Evolutionary conservation across 2,329 filamentous ascomycete species (phyloP), one percentile per base, ranked within the genome.

Genomic region (Colletotrichum chlorophyti): DNA sequence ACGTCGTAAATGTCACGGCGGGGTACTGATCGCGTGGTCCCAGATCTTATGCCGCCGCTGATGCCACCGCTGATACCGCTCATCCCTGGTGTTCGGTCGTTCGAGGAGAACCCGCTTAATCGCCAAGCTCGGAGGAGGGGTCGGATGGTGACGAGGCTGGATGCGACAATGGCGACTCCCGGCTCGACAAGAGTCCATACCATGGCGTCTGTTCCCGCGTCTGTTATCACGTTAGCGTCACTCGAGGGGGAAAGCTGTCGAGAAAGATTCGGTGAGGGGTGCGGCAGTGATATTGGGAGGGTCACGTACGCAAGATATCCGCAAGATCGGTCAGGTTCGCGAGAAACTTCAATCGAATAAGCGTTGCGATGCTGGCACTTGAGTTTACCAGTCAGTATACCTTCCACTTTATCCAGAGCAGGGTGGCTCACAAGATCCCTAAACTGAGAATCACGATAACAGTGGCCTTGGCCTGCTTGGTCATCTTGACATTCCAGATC

Each of bases 131-230:
- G 79, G 31, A 85, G 75, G 1, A 85, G 73, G 4, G 82, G 82
- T 3, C 82, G 78, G 27, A 84, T 81, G 5, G 82, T 85, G 19
- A 79, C 80, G 10, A 84, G 71, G 58, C 79, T 83, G 2, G 82
- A 78, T 11, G 82, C 82, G 23, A 80, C 68, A 41, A 84, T 85
- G 58, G 81, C 82, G 19, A 84, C 76, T 6, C 81, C 82, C 2
- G 82, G 81, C 64, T 85, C 82, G 50, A 84, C 72, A n/a, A 84
- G 69, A 9, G 80, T 84, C 82, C 82, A 85, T 6, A 84, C 74
- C 76, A 82, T 81, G 31, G 81, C 76, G 58, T 82, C 73, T 4
- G 81, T 84, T 19, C 75, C 79, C 49, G 75, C 73, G 65, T 74
- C 80, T 83, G 41, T 32, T 8, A 9, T 51, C 37, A 26, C 15